Evolutionary conservation across 768 basidiomycete species (phyloP), one percentile per base, ranked within the genome.

Genomic region (Hydnum rufescens): DNA sequence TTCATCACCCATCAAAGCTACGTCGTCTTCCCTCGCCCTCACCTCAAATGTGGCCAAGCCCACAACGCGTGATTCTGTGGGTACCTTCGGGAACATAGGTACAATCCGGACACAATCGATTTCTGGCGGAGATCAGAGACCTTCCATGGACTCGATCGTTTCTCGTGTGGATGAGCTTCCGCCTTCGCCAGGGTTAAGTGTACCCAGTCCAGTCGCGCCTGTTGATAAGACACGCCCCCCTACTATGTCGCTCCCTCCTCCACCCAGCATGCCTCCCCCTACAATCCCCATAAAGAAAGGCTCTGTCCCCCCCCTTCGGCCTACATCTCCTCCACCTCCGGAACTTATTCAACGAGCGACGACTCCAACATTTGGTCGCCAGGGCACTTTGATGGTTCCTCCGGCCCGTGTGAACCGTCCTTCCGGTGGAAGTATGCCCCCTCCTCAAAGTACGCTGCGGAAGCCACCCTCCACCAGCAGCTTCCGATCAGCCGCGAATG

Each of bases 311-410:
- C 90, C 92, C 0, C 81, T 85, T 28, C 72, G 92, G 42, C 93
- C 93, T 0, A 82, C 78, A 3, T 96, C 93, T 0, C 92, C 93
- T 1, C 92, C 90, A 3, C 93, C 90, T 18, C 70, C 82, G 18
- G 90, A 96, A 53, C 82, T 95, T 61, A 79, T 95, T 55, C 81
- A 87, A 60, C 82, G 92, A 13, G 88, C 92, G 5, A 86, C 86
- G 3, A 88, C 86, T 1, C 86, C 86, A 0, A 80, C 80, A 4
- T 78, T 84, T 50, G 49, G 49, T 6, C 32, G 32, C 26, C 31
- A 32, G 25, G 42, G 23, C 30, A n/a, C 22, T 19, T 31, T 53
- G 13, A 32, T 51, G n/a, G 52, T 52, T 6, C 44, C 58, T 2
- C 55, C 31, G 26, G 60, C 71, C 32, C 74, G 84, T 26, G 74